Conservation (phyloP, 2,329 filamentous ascomycete genomes). For the Ascomycota sp. region DNA sequence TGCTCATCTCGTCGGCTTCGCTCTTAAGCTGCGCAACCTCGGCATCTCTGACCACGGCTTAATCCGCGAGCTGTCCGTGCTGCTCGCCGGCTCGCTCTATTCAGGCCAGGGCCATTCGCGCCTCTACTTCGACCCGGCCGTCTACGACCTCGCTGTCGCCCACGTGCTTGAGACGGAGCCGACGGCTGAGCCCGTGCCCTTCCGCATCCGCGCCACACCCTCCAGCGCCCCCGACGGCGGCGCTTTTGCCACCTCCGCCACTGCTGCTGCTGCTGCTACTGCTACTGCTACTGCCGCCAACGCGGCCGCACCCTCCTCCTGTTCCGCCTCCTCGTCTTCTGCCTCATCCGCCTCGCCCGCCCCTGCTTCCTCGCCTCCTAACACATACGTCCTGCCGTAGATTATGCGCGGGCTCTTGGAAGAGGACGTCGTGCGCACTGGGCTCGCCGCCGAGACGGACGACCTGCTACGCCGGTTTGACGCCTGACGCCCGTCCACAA, state of each 20-base stretch:
- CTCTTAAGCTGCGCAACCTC: slow-evolving; percentile 80
- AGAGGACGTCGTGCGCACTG: slow-evolving; percentile 72
- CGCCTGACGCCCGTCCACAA: slow-evolving; percentile 76
- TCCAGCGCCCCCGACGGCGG: no score
- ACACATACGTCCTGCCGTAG: slow-evolving; percentile 86
- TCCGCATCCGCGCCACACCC: slow-evolving; percentile 7
- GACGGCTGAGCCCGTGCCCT: slow-evolving; percentile 18
- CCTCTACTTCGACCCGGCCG: slow-evolving; percentile 71
- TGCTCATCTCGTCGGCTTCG: slow-evolving; percentile 79
- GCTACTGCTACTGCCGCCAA: no score
- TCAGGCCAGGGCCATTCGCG: slow-evolving; percentile 83
- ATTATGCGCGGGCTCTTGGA: slow-evolving; percentile 86
- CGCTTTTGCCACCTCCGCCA: no score
- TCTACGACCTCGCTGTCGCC: slow-evolving; percentile 61
- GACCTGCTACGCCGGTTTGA: slow-evolving; percentile 77
- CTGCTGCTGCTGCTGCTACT: no score
- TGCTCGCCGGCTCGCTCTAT: slow-evolving; percentile 79
- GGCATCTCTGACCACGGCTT: slow-evolving; percentile 86
- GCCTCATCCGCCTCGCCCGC: no score
- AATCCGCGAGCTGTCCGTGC: slow-evolving; percentile 70
- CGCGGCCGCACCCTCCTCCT: no score
- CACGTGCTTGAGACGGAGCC: slow-evolving; percentile 54
- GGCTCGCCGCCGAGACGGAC: slow-evolving; percentile 56
- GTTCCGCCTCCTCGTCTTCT: no score
- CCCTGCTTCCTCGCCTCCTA: no score